Base-by-base conservation (phyloP, 495 filamentous ascomycete species). In the Trypethelium eluteriae region DNA sequence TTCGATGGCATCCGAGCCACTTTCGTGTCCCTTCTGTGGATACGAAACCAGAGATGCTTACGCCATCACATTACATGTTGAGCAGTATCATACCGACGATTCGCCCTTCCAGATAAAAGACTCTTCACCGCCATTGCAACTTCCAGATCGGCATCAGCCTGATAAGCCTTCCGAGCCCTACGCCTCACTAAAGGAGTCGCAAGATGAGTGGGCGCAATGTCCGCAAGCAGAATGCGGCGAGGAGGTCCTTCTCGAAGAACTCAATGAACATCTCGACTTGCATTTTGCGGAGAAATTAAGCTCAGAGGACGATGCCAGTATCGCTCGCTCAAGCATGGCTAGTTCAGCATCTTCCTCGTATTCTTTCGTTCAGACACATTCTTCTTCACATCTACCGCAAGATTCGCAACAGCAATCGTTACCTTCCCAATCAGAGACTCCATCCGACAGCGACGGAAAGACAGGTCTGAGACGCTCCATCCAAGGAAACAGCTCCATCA, bases 191-290 rank as follows among this genome's bases (percentile, higher is more conserved):
- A 69, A 73, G 46, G 74, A 76, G 41, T 71, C 75, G 7, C 76
- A 83, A 36, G 65, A 75, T 32, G 70, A 79, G 7, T 92, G 86
- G 69, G 79, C 86, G 50, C 79, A 86, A 62, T 96, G 93, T 70
- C 85, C 88, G 1, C 77, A 84, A 9, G 81, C 85, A 12, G 83
- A 83, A n/a, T 96, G 91, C 74, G 88, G 87, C 32, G 89, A 96
- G 71, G 73, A 80, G 18, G 75, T 93, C 56, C 76, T 82, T 38
- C 73, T 83, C 14, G 72, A 76, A 2, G 85, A 91, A 68, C 75
- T 94, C 41, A 82, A 88, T 35, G 84, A 81, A 41, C 92, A 95
- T 74, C 76, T 92, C 46, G 88, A 92, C 72, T 77, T 92, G 62
- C 92, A 96, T 76, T 73, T 77, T 46, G 81, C 84, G 39, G 89